Conservation (phyloP, 78 protist species). For the Dictyostelium capitatum region DNA sequence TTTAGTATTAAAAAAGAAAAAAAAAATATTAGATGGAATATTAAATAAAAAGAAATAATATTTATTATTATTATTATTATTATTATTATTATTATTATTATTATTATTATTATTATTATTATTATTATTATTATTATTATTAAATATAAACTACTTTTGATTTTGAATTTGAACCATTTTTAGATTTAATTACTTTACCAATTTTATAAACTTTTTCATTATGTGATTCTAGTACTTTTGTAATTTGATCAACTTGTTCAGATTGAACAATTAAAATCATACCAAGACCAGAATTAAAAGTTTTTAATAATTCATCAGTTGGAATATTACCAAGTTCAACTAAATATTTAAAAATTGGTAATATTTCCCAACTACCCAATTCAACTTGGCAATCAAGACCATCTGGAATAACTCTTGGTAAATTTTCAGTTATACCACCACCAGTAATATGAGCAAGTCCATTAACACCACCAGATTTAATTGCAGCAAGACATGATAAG, state of each 20-base stretch:
- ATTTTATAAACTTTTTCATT: slow-evolving; percentile 67
- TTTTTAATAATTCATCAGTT: slow-evolving; percentile 56
- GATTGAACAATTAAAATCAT: slow-evolving; percentile 84
- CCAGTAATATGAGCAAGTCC: slow-evolving; percentile 94
- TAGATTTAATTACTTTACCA: slow-evolving; percentile 41
- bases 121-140: neutral
- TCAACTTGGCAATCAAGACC: slow-evolving; percentile 53
- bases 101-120: neutral
- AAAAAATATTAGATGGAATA: neutral
- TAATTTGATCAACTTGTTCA: slow-evolving; percentile 38
- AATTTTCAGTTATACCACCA: slow-evolving; percentile 92
- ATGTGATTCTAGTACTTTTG: slow-evolving; percentile 15
- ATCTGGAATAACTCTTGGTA: slow-evolving; percentile 89
- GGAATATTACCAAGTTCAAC: slow-evolving; percentile 47
- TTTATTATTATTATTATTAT: neutral
- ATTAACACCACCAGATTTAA: slow-evolving; percentile 71
- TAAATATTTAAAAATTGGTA: slow-evolving; percentile 90
- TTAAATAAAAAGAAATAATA: slow-evolving; percentile 1
- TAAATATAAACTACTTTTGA: slow-evolving; percentile 67
- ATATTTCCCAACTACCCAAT: slow-evolving; percentile 80
- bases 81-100: neutral
- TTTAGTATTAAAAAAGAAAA: neutral
- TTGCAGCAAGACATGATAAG: slow-evolving; percentile 70
- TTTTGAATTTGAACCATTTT: neutral
- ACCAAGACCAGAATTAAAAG: slow-evolving; percentile 94